Conservation (phyloP, 1,139 yeast species). For the Scheffersomyces cryptocercus region DNA sequence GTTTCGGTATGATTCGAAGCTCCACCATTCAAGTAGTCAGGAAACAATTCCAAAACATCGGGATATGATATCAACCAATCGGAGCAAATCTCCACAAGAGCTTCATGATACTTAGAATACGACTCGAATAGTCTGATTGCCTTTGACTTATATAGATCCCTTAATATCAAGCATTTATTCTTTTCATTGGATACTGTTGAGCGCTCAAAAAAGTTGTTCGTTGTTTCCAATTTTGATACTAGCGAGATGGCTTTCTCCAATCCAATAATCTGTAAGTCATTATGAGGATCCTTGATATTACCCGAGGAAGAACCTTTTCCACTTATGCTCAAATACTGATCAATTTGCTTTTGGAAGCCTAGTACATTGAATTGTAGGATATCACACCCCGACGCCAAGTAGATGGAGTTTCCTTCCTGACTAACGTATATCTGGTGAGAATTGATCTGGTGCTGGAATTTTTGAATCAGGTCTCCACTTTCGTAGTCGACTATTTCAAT, state of each 20-base stretch:
- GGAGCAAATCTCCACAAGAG: constrained; percentile 42
- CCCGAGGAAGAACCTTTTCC: constrained; percentile 20
- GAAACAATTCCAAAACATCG: constrained; percentile 39
- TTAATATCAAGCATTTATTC: constrained; percentile 29
- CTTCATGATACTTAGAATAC: constrained; percentile 39
- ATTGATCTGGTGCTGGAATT: constrained; percentile 32
- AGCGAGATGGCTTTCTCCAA: constrained; percentile 38
- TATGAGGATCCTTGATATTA: constrained; percentile 24
- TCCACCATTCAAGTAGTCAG: constrained; percentile 39
- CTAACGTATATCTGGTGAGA: constrained; percentile 22
- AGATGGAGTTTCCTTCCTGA: constrained; percentile 18
- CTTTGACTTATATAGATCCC: constrained; percentile 36
- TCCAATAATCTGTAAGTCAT: constrained; percentile 35
- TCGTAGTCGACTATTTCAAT: constrained; percentile 48
- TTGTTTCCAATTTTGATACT: constrained; percentile 25
- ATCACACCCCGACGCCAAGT: constrained; percentile 27
- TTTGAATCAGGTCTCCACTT: constrained; percentile 47
- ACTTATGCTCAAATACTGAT: constrained; percentile 33
- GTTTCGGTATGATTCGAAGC: constrained; percentile 10
- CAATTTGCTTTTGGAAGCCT: constrained; percentile 42
- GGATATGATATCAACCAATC: constrained; percentile 43
- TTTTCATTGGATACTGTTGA: constrained; percentile 20
- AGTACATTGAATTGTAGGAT: constrained; percentile 32
- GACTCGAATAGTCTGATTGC: constrained; percentile 35
- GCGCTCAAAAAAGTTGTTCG: constrained; percentile 25